Evolutionary conservation across 805 yeast species (phyloP), one percentile per base, ranked within the genome.

Genomic region (Metschnikowia aberdeeniae): DNA sequence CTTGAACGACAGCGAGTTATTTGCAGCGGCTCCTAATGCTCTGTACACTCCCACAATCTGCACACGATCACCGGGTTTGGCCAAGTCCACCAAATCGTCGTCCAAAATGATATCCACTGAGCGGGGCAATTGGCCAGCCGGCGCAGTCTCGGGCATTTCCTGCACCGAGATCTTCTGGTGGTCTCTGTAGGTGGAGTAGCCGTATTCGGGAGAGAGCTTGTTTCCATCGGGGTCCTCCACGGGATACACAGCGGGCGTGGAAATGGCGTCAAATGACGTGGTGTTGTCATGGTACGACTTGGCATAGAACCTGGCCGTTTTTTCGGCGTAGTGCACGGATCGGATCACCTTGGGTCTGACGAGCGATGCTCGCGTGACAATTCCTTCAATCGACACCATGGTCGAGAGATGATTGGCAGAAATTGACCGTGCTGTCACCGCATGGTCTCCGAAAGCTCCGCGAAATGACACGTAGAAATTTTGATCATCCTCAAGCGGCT

Each of bases 61-160:
- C 29, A 90, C 82, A 61, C 99, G 79, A 64, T 93, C 99, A 57
- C 99, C 99, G 0, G 99, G 98, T 63, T 93, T 93, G 38, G 87
- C 85, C 45, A 68, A 71, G 62, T 93, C 99, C 2, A 93, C 98
- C 52, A 93, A 74, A 62, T 93, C 99, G 59, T 90, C 97, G 63
- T 92, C 97, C 57, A 93, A 69, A n/a, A 92, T 80, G 20, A 92
- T 85, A 60, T 93, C 99, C 30, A 93, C 77, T 2, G 96, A 83
- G 58, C 98, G 76, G 30, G 99, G 99, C 51, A 93, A 74, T 68
- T 92, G 98, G 45, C 99, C 99, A 0, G 98, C 95, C 12, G 98
- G 99, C 1, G 98, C 97, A 51, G 84, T 76, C 68, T 93, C 98
- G 1, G 99, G 98, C 88, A 93, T 87, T 69, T 93, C 99, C 65